phyloP scores from a whole-genome alignment of 2,329 filamentous ascomycete species.

The Gliomastix tumulicola region DNA sequence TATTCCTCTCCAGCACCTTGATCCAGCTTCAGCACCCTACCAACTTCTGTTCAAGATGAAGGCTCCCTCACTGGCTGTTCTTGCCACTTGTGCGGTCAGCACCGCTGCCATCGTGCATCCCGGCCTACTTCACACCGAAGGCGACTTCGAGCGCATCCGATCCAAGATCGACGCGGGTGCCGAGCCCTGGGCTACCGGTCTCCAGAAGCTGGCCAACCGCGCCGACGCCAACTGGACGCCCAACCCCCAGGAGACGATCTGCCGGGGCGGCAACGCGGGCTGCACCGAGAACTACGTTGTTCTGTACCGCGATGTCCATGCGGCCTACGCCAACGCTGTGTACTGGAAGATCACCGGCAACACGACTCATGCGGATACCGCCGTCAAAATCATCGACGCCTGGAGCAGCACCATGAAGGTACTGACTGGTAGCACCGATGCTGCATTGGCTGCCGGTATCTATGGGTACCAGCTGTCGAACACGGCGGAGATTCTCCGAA shows the following conservation, averaged over 20 bases:
- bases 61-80: neutral
- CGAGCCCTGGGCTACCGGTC: slow-evolving; percentile 25
- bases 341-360: slow-evolving; percentile 31
- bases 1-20: no score
- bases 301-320: slow-evolving; percentile 10
- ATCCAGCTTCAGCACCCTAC: no score
- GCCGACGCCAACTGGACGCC: slow-evolving; percentile 19
- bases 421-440: slow-evolving; percentile 25
- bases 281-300: neutral
- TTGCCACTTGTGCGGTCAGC: neutral
- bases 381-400: slow-evolving; percentile 24
- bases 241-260: slow-evolving; percentile 19
- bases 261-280: slow-evolving; percentile 15
- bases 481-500: slow-evolving; percentile 32
- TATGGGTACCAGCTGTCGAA: slow-evolving; percentile 40
- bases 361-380: slow-evolving; percentile 24
- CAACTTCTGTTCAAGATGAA: no score
- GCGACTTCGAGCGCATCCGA: slow-evolving; percentile 31
- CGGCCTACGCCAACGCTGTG: slow-evolving; percentile 28
- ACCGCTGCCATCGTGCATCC: slow-evolving; percentile 1
- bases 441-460: slow-evolving; percentile 20
- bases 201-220: slow-evolving; percentile 21
- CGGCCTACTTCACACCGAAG: slow-evolving; percentile 20
- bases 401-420: slow-evolving; percentile 25
- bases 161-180: slow-evolving; percentile 20